Conservation (phyloP, 371 early-diverging fungal species). For the Apophysomyces elegans region DNA sequence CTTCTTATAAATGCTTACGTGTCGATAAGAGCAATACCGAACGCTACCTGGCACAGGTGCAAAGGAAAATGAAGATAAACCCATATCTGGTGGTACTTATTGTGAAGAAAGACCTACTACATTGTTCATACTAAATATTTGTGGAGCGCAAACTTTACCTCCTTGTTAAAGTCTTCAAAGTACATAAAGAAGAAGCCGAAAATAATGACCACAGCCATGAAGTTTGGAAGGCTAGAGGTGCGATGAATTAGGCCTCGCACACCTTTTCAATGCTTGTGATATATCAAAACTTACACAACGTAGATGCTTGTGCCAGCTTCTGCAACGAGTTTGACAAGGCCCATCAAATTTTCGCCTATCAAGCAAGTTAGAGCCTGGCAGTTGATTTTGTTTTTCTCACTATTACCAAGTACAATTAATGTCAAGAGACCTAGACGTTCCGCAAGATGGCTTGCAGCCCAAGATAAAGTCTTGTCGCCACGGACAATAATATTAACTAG, state of each 20-base stretch:
- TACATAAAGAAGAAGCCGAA: constrained; percentile 61
- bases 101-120: constrained; percentile 43
- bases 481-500: constrained; percentile 54
- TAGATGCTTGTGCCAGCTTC: constrained; percentile 33
- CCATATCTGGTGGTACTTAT: constrained; percentile 59
- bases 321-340: constrained; percentile 46
- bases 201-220: constrained; percentile 55
- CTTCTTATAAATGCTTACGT: constrained; percentile 29
- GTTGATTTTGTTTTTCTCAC: neutral
- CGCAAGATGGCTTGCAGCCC: constrained; percentile 66
- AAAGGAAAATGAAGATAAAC: constrained; percentile 65
- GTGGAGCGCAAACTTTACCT: constrained; percentile 24
- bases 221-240: constrained; percentile 41
- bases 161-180: constrained; percentile 57
- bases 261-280: neutral
- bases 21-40: constrained; percentile 60
- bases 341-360: constrained; percentile 52
- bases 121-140: neutral
- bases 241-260: too few relatives aligned
- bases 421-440: constrained; percentile 62
- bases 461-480: constrained; percentile 53
- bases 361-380: neutral
- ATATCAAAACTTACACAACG: constrained; percentile 34
- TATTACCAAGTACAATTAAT: constrained; percentile 58
- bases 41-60: constrained; percentile 59